These are phyloP conservation scores for Lyophyllum shimeji DNA, from an alignment of 768 basidiomycete genomes.

Conservation along the genomic window DNA sequence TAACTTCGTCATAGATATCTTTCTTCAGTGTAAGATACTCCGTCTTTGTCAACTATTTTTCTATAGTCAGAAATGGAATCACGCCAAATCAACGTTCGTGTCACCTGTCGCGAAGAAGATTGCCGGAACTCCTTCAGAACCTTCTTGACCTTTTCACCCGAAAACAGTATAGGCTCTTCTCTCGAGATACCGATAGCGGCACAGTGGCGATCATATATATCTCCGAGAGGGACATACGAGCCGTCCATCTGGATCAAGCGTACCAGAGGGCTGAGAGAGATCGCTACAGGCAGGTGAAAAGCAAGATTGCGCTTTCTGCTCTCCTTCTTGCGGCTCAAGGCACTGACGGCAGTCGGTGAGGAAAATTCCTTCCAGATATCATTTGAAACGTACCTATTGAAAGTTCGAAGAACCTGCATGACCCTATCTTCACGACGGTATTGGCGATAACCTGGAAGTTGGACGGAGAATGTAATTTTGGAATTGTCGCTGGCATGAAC, in stretches of 20 bases:
- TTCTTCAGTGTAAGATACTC: slow-evolving; percentile 74
- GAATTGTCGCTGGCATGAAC: slow-evolving; percentile 91
- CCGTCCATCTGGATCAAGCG: slow-evolving; percentile 90
- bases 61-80: slow-evolving; percentile 3
- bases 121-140: slow-evolving; percentile 62
- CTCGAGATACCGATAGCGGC: slow-evolving; percentile 68
- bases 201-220: slow-evolving; percentile 93
- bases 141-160: slow-evolving; percentile 81
- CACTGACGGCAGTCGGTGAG: slow-evolving; percentile 42
- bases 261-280: slow-evolving; percentile 80
- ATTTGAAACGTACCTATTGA: slow-evolving; percentile 69
- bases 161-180: slow-evolving; percentile 86
- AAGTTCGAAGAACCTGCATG: slow-evolving; percentile 89
- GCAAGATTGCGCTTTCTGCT: slow-evolving; percentile 86
- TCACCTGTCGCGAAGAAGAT: slow-evolving; percentile 44
- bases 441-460: slow-evolving; percentile 81
- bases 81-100: background rate
- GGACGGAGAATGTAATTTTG: slow-evolving; percentile 87
- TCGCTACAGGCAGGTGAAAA: slow-evolving; percentile 88
- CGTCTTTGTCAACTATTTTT: slow-evolving; percentile 51
- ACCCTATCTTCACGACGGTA: slow-evolving; percentile 91
- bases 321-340: slow-evolving; percentile 86
- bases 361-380: background rate
- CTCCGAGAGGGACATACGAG: slow-evolving; percentile 87
- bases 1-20: slow-evolving; percentile 87